These are phyloP conservation scores for Podochytrium sp. DNA, from an alignment of 192 early-diverging fungal species.

Conservation along the genomic window DNA sequence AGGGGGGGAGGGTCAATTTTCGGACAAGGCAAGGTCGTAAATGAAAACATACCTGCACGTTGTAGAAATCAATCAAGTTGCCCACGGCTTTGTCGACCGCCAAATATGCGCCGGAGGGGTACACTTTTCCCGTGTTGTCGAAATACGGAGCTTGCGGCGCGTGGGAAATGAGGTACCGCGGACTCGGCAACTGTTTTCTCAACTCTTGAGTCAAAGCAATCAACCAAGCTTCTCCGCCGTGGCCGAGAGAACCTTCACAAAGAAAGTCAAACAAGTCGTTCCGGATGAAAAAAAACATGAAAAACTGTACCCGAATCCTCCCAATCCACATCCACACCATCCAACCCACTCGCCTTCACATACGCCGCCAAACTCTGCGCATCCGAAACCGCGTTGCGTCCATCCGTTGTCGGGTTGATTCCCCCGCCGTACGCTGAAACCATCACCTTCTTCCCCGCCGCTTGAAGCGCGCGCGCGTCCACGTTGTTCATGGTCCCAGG, in stretches of 20 bases:
- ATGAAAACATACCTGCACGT: too few relatives aligned
- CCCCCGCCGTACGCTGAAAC: slow-evolving; percentile 3
- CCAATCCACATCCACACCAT: slow-evolving; percentile 8
- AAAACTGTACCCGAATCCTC: neutral
- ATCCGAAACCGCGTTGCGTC: neutral
- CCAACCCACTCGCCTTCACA: neutral
- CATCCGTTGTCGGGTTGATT: neutral
- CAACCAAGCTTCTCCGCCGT: slow-evolving; percentile 1
- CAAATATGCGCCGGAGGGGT: slow-evolving; percentile 1
- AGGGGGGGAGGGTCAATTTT: too few relatives aligned
- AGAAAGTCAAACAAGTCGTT: too few relatives aligned
- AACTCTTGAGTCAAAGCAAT: neutral
- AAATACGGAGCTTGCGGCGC: slow-evolving; percentile 22
- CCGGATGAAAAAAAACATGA: neutral
- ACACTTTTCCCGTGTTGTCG: neutral
- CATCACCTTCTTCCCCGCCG: slow-evolving; percentile 5
- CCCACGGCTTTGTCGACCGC: slow-evolving; percentile 2
- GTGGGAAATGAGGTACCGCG: slow-evolving; percentile 14
- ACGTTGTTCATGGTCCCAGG: neutral
- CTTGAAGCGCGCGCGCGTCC: neutral
- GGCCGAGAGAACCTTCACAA: too few relatives aligned
- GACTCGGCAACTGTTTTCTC: neutral
- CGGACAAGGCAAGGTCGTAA: too few relatives aligned
- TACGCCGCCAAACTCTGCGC: neutral
- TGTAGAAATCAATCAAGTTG: slow-evolving; percentile 9